A percentile compares a stretch with the other conserved stretches of the same genome.
phyloP scores from a whole-genome alignment of 768 basidiomycete genomes.

The Tremella mesenterica region DNA sequence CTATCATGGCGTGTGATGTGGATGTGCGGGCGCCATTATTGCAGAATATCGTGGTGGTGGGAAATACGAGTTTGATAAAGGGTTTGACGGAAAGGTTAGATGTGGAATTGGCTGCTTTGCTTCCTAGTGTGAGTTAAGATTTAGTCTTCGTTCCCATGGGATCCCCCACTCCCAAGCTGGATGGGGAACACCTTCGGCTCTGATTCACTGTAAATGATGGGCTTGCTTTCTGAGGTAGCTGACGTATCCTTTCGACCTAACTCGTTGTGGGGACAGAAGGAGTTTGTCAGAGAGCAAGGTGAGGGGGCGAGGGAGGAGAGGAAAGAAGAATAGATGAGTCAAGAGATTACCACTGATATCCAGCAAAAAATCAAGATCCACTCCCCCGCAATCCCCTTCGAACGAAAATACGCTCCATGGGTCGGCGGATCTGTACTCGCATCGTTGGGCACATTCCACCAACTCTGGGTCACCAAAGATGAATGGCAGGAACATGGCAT shows the following conservation, averaged over 20 bases:
- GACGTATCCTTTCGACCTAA: neutral
- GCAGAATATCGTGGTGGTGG: slow-evolving; percentile 90
- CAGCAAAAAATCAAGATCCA: slow-evolving; percentile 73
- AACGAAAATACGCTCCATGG: slow-evolving; percentile 88
- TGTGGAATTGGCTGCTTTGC: slow-evolving; percentile 62
- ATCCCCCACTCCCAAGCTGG: too few relatives aligned
- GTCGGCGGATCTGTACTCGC: slow-evolving; percentile 91
- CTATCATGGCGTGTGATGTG: slow-evolving; percentile 76
- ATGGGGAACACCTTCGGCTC: too few relatives aligned
- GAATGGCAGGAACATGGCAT: slow-evolving; percentile 44
- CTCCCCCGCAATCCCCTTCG: slow-evolving; percentile 79
- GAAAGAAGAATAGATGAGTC: too few relatives aligned
- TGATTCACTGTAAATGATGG: too few relatives aligned
- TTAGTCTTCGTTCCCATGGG: too few relatives aligned
- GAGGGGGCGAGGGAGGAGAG: too few relatives aligned
- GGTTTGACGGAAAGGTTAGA: slow-evolving; percentile 78
- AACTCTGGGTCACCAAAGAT: slow-evolving; percentile 42
- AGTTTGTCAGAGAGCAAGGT: too few relatives aligned
- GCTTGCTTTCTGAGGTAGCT: neutral
- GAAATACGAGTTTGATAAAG: slow-evolving; percentile 76
- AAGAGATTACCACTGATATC: too few relatives aligned
- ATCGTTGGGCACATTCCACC: slow-evolving; percentile 94
- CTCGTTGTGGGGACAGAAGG: too few relatives aligned
- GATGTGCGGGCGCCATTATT: slow-evolving; percentile 84
- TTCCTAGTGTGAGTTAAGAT: slow-evolving; percentile 62